Evolutionary conservation across 352 stramenopile genomes (phyloP).

Genomic region (Pseudoperonospora humuli): DNA sequence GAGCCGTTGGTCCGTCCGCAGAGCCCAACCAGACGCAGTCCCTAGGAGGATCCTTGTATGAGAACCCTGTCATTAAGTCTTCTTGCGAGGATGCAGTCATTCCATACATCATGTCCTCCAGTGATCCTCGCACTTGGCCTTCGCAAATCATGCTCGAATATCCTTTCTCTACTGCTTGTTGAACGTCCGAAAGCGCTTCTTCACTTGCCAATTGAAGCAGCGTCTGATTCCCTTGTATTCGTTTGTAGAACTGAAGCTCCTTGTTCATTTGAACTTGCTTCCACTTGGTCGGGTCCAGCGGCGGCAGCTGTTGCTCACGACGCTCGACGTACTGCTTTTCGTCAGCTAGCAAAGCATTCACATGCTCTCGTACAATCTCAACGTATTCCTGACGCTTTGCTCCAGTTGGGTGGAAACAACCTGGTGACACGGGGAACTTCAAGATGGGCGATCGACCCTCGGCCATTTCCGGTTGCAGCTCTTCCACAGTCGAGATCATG

Average conservation of each 20-base stretch:
- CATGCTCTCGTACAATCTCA: conserved; percentile 26
- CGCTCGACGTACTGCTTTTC: conserved; percentile 26
- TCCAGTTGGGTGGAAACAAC: conserved; percentile 19
- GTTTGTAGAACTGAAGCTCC: conserved; percentile 37
- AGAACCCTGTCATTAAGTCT: conserved; percentile 31
- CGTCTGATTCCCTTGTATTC: conserved; percentile 17
- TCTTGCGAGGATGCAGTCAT: conserved; percentile 25
- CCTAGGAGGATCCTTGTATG: conserved; percentile 23
- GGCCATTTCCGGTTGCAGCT: conserved; percentile 19
- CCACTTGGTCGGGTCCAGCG: conserved; percentile 39
- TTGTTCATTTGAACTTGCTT: conserved; percentile 26
- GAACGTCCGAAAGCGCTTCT: conserved; percentile 17
- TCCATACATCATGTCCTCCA: conserved; percentile 44
- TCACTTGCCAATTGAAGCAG: conserved; percentile 21
- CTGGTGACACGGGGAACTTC: conserved; percentile 23
- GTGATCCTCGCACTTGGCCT: conserved; percentile 28
- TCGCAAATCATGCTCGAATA: conserved; percentile 31
- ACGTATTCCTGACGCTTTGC: conserved; percentile 31
- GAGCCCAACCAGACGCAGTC: conserved; percentile 38
- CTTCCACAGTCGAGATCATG: neutral
- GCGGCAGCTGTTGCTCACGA: conserved; percentile 16
- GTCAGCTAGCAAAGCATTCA: conserved; percentile 24
- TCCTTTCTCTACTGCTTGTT: conserved; percentile 17
- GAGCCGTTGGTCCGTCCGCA: conserved; percentile 19
- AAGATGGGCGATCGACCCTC: conserved; percentile 13